Base-by-base conservation (phyloP, 1,139 yeast species). In the Geotrichum carabidarum region DNA sequence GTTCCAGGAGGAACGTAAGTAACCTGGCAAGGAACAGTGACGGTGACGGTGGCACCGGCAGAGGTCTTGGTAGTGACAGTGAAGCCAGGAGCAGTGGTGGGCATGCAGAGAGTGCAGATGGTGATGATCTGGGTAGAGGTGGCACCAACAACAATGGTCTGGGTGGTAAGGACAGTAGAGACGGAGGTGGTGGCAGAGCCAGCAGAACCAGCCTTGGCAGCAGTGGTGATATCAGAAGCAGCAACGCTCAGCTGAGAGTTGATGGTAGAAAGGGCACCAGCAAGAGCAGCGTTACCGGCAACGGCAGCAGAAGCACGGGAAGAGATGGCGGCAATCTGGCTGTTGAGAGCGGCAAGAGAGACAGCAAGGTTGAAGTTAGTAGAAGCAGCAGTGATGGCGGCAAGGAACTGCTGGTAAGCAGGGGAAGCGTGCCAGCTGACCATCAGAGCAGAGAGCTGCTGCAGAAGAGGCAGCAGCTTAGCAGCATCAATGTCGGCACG, bases 11-110 rank as follows among this genome's bases (percentile, higher is more conserved):
- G 38, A 31, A 51, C 51, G 42, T 34, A 18, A 34, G 57, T 55
- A 27, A 44, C 43, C 4, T n/a, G 41, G 31, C 55, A 51, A 27
- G 55, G 55, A 46, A 51, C 58, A 41, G 55, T 52, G 44, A 55
- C 58, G 17, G 58, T 55, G 30, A 51, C 51, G 9, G 53, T 47
- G n/a, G 37, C 48, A 36, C 55, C 55, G 37, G 38, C 32, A n/a
- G 48, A 46, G 27, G 51, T 48, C 43, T 36, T 52, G 40, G 55
- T 52, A 17, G 43, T 35, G 17, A 48, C 48, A 31, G 55, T 55
- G 40, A 8, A 31, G 22, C 50, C 38, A 34, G 48, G 45, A 32
- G 30, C 43, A 31, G 51, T 43, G 6, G 32, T 42, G 15, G 38
- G 35, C 8, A n/a, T 15, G 42, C 53, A 50, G 35, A 41, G 43